Conservation (phyloP, 2,329 filamentous ascomycete genomes). For the Aspergillus costaricaensis region DNA sequence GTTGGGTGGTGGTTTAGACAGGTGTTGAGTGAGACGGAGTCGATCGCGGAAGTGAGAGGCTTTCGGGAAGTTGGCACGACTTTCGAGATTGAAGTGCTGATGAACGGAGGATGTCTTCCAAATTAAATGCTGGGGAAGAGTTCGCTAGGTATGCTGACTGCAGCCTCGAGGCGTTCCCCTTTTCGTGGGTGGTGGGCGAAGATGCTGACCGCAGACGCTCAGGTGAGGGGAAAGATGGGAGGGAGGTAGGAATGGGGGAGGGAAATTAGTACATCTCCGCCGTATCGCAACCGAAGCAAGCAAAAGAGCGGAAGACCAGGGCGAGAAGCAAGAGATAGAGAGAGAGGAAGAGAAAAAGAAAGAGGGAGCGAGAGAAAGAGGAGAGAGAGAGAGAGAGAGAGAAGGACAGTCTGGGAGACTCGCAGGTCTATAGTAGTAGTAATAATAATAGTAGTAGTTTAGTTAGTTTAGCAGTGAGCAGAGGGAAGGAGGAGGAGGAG, state of each 20-base stretch:
- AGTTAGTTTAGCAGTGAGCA: neutral
- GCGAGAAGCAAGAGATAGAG: neutral
- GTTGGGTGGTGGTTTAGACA: neutral
- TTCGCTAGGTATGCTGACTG: neutral
- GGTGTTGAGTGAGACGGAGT: neutral
- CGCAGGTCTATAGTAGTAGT: conserved; percentile 9
- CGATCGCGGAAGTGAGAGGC: neutral
- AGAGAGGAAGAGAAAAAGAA: neutral
- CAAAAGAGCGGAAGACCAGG: neutral
- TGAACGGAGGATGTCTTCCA: neutral
- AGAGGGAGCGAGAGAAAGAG: neutral
- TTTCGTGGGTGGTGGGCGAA: neutral
- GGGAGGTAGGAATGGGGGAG: neutral
- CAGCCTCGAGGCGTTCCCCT: neutral
- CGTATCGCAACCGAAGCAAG: conserved; percentile 7
- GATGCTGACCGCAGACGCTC: neutral
- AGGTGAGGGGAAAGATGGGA: conserved; percentile 7
- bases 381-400: too few species aligned
- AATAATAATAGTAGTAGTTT: conserved; percentile 7
- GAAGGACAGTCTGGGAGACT: neutral
- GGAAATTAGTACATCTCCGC: conserved; percentile 9
- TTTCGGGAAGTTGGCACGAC: neutral
- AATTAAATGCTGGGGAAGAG: neutral
- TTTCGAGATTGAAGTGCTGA: neutral
- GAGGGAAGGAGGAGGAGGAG: conserved; percentile 7